These are phyloP conservation scores for Olyra latifolia DNA, from an alignment of 176 grass and related monocot species.

Conservation along the genomic window DNA sequence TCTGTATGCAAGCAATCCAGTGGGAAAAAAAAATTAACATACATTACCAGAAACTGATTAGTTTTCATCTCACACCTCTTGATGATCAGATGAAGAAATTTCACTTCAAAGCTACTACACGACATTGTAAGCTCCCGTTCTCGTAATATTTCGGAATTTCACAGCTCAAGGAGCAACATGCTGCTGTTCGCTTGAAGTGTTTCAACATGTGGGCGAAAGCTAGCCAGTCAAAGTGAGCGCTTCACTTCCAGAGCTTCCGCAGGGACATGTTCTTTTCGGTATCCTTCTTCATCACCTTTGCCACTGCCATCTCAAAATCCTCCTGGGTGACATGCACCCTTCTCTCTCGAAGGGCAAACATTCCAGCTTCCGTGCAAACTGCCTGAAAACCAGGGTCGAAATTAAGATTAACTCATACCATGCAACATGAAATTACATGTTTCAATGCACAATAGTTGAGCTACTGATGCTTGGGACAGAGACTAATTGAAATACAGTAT, in stretches of 20 bases:
- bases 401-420: neutral
- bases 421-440: neutral
- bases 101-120: neutral
- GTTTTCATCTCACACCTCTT: neutral
- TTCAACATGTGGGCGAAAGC: neutral
- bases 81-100: constrained; percentile 1
- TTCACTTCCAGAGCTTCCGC: constrained; percentile 81
- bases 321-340: constrained; percentile 78
- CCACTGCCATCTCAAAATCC: constrained; percentile 80
- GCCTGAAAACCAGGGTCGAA: constrained; percentile 44
- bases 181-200: neutral
- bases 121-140: neutral
- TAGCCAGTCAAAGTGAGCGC: neutral
- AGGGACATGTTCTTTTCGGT: constrained; percentile 82
- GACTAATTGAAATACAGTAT: neutral
- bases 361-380: constrained; percentile 76
- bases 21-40: neutral
- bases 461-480: neutral
- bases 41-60: neutral
- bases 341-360: constrained; percentile 76
- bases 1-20: neutral
- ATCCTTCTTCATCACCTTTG: constrained; percentile 83
- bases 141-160: neutral
- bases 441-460: neutral
- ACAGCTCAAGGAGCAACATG: neutral